Evolutionary conservation across 225 moss, liverwort and hornwort genomes (phyloP).

Genomic region (Sphagnum contortum): DNA sequence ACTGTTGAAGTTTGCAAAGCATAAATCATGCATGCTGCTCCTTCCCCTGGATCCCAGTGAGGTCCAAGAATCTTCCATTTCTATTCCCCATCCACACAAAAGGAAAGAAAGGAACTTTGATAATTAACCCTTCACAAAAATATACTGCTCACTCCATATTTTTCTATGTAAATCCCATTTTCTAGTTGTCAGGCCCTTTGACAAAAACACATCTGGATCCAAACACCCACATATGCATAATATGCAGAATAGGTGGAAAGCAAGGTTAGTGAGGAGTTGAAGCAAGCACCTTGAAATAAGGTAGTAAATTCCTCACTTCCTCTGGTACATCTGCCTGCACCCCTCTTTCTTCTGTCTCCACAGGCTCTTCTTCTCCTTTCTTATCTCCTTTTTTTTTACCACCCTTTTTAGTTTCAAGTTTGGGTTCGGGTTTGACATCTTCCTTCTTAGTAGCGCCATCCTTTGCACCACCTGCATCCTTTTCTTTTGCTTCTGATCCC

Average conservation of each 20-base stretch:
- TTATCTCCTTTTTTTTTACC: conserved; percentile 7
- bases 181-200: no score
- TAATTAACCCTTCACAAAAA: no score
- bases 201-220: no score
- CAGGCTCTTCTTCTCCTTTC: conserved; percentile 1
- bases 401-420: neutral
- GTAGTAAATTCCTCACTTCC: conserved; percentile 48
- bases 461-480: neutral
- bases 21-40: conserved; percentile 41
- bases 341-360: conserved; percentile 34
- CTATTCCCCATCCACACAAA: conserved; percentile 12
- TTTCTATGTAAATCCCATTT: no score
- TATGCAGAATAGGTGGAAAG: no score
- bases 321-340: conserved; percentile 43
- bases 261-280: neutral
- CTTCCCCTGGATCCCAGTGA: conserved; percentile 45
- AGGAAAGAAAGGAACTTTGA: no score
- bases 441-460: no score
- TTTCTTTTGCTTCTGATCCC: neutral
- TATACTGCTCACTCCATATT: no score
- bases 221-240: no score
- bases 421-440: no score
- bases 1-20: conserved; percentile 42
- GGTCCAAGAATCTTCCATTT: conserved; percentile 74
- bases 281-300: conserved; percentile 52